Percentiles rank a stretch among this genome's conserved stretches.
These are phyloP conservation scores for Tylopilus sp. DNA, from an alignment of 768 basidiomycete genomes.

Conservation along the genomic window DNA sequence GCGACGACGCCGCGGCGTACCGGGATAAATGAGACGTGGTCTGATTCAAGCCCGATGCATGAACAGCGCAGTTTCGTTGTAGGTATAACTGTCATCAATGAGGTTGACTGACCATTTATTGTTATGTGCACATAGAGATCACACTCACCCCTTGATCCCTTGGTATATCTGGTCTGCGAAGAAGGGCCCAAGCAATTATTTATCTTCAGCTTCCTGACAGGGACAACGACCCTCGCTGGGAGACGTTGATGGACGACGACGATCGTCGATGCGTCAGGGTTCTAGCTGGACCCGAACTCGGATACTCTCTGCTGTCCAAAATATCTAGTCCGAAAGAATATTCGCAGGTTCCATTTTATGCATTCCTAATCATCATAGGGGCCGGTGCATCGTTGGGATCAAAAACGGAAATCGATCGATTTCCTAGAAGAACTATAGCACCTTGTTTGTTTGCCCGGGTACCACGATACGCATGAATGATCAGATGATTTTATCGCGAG, in stretches of 20 bases:
- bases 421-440: background rate
- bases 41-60: constrained; percentile 1
- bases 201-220: background rate
- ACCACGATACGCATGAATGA: no score
- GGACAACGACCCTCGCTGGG: background rate
- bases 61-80: background rate
- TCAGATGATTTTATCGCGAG: background rate
- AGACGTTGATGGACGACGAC: background rate
- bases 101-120: background rate
- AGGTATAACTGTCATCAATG: background rate
- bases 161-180: no score
- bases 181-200: no score
- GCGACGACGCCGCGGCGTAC: constrained; percentile 1
- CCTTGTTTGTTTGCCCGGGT: background rate
- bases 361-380: background rate
- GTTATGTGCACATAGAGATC: background rate
- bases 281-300: no score
- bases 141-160: no score
- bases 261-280: background rate
- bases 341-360: background rate
- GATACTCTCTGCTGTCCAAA: background rate
- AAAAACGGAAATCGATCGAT: background rate
- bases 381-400: no score
- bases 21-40: background rate
- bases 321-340: background rate